Evolutionary conservation across 192 early-diverging fungal genomes (phyloP), one percentile per base, ranked within the genome.

Genomic region (Umbelopsis isabellina): DNA sequence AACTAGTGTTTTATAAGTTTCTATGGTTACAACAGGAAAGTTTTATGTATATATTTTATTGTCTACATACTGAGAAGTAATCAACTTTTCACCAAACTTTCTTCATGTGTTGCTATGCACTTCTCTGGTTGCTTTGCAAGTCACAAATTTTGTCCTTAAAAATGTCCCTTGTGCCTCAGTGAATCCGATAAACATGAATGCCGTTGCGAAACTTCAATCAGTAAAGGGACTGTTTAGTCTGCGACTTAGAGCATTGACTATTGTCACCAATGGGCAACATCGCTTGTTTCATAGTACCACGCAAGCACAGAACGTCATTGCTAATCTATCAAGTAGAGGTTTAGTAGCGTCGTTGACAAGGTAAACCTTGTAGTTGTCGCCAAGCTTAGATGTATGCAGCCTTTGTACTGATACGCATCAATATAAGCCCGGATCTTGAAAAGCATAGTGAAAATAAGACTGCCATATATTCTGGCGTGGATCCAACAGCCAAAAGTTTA

Each of bases 401-500:
- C 6, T 41, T 41, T 10, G 37, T 41, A 41, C 6, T 41, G 10
- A 41, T 41, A 41, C 6, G 0, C 37, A 41, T 41, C 37, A 1
- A 41, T 6, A 9, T 41, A 49, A 88, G 88, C 55, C 67, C 84
- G 9, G 85, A 82, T 58, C 37, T 88, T 0, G 68, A 76, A 27
- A 69, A 81, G 11, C 78, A 78, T n/a, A 81, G 82, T 30, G 71
- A 83, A 3, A 72, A 71, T 11, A 81, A 80, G 7, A 84, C 87
- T 7, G 73, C 86, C 2, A 80, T 96, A 30, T 98, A 98, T 76
- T 90, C 90, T 75, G 97, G 97, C 46, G 90, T 98, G 27, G 97
- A 98, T 74, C 97, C 97, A 12, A 98, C 95, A 0, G 97, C 97
- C 21, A 76, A 75, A n/a, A 92, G 90, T 71, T 79, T 97, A 23